phyloP scores from a whole-genome alignment of 768 basidiomycete genomes.

The Leccinum truebloodii region DNA sequence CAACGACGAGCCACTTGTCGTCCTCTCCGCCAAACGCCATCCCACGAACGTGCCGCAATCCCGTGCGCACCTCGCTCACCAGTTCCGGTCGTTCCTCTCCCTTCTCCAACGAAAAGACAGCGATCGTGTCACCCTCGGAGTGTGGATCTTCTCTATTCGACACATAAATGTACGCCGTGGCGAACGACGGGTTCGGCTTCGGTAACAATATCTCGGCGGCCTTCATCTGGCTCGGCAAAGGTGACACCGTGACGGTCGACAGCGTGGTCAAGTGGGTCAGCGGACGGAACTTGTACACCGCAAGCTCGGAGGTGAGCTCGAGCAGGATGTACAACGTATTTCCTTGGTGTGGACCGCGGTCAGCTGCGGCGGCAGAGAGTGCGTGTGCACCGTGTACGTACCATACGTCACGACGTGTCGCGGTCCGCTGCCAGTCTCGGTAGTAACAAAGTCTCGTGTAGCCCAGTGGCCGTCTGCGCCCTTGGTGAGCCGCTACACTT shows the following conservation, averaged over 20 bases:
- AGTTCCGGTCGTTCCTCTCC: conserved; percentile 46
- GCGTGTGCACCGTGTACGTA: conserved; percentile 33
- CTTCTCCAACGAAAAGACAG: conserved; percentile 60
- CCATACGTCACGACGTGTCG: conserved; percentile 67
- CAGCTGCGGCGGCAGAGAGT: too few species aligned
- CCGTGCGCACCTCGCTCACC: conserved; percentile 64
- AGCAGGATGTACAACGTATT: conserved; percentile 64
- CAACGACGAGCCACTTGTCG: conserved; percentile 61
- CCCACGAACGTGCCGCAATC: conserved; percentile 68
- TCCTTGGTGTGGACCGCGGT: conserved; percentile 37
- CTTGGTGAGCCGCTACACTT: conserved; percentile 57
- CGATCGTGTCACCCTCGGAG: conserved; percentile 68
- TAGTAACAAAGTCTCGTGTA: conserved; percentile 47
- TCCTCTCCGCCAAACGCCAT: conserved; percentile 67
- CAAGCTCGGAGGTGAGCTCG: conserved; percentile 62
- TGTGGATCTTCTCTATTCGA: conserved; percentile 77
- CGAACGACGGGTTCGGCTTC: conserved; percentile 48
- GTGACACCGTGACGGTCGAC: conserved; percentile 49
- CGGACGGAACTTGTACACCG: conserved; percentile 52
- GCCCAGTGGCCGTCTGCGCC: conserved; percentile 47
- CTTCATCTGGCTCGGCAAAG: conserved; percentile 51
- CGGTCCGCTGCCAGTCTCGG: conserved; percentile 64
- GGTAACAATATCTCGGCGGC: conserved; percentile 74
- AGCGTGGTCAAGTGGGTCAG: conserved; percentile 42
- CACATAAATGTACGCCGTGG: conserved; percentile 62